Percentiles rank a stretch among this genome's conserved stretches.
phyloP scores from a whole-genome alignment of 495 filamentous ascomycete genomes.

The Diplogelasinospora grovesii region DNA sequence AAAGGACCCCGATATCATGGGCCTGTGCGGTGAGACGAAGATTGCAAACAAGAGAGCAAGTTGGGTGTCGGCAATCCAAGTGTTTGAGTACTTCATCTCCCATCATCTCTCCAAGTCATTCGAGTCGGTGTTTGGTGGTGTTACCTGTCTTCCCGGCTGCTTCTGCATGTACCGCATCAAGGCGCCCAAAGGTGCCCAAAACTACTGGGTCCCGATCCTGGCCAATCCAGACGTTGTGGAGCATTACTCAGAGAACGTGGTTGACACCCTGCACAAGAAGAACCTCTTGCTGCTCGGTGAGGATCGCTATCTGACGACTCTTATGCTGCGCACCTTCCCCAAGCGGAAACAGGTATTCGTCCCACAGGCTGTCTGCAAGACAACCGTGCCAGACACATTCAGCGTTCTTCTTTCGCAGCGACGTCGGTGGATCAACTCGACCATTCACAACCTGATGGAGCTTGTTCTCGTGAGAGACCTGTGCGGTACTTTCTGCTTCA shows the following conservation, averaged over 20 bases:
- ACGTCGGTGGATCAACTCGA: slow-evolving; percentile 98
- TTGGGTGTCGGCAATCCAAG: slow-evolving; percentile 98
- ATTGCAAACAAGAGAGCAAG: slow-evolving; percentile 94
- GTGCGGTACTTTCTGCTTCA: slow-evolving; percentile 99
- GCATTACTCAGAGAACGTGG: slow-evolving; percentile 98
- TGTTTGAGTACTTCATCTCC: slow-evolving; percentile 99
- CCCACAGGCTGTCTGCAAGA: slow-evolving; percentile 97
- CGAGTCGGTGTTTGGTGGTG: slow-evolving; percentile 97
- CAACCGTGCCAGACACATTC: slow-evolving; percentile 89
- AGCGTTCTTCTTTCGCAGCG: slow-evolving; percentile 88
- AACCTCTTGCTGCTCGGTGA: slow-evolving; percentile 92
- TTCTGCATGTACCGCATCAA: slow-evolving; percentile 99
- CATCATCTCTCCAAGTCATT: slow-evolving; percentile 96
- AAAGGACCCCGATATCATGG: slow-evolving; percentile 98
- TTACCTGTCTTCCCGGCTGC: slow-evolving; percentile 96
- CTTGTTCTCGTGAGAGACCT: slow-evolving; percentile 91
- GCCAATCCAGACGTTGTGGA: slow-evolving; percentile 98
- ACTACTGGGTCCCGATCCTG: slow-evolving; percentile 98
- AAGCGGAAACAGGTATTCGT: slow-evolving; percentile 99
- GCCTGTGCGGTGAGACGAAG: slow-evolving; percentile 97
- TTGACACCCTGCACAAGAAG: slow-evolving; percentile 99
- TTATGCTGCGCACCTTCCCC: slow-evolving; percentile 98
- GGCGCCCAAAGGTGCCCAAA: slow-evolving; percentile 94
- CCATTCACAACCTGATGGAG: slow-evolving; percentile 97
- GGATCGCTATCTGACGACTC: slow-evolving; percentile 91